Conservation (phyloP, 495 filamentous ascomycete species). For the Melanomma pulvis-pyrius region DNA sequence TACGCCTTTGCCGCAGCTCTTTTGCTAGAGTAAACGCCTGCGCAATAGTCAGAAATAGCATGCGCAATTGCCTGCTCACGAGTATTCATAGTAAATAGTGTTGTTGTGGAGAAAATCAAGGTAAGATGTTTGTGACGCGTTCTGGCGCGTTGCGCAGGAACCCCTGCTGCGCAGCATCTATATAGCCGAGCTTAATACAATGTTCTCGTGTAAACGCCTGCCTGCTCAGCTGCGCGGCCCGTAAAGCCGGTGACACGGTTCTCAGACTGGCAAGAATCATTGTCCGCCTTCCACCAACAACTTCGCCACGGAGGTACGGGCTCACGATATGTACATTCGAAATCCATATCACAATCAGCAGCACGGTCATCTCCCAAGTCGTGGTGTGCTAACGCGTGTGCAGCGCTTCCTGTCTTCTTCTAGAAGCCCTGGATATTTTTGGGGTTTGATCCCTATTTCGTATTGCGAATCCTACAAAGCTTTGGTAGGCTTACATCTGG, state of each 20-base stretch:
- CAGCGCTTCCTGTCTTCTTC: not conserved
- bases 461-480: not conserved
- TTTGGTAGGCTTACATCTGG: not conserved
- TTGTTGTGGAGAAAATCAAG: not conserved
- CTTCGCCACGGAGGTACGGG: not conserved
- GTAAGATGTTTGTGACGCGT: no score
- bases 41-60: no score
- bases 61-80: no score
- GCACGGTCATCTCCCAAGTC: not conserved
- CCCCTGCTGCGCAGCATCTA: no score
- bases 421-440: not conserved
- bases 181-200: no score
- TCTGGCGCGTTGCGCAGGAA: no score
- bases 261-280: not conserved
- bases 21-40: no score
- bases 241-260: not conserved
- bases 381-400: not conserved
- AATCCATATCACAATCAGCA: not conserved
- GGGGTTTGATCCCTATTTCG: not conserved
- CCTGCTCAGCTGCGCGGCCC: not conserved
- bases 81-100: not conserved
- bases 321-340: not conserved
- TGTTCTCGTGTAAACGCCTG: not conserved
- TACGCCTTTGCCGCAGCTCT: no score
- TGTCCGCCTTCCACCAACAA: conserved; percentile 4